Evolutionary conservation across 2,329 filamentous ascomycete genomes (phyloP).

Genomic region (Aspergillus unguis): DNA sequence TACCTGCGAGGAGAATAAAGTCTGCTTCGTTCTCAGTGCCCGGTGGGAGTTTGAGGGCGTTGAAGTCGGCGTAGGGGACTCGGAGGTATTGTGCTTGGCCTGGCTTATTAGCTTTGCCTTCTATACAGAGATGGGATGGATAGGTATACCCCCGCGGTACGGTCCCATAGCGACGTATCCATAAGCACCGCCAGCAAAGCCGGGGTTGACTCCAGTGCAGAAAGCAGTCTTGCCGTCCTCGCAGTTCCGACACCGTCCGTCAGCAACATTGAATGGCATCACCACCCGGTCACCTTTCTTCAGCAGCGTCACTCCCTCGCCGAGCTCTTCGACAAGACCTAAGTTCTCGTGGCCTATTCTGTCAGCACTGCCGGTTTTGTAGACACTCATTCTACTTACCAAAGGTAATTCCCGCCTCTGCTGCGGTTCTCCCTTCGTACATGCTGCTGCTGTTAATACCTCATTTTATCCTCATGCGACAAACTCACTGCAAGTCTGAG

Average conservation of each 20-base stretch:
- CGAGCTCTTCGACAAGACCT: constrained; percentile 56
- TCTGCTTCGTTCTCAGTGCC: constrained; percentile 60
- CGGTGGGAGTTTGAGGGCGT: constrained; percentile 58
- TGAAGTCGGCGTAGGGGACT: constrained; percentile 66
- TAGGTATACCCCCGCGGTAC: constrained; percentile 45
- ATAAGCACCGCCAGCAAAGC: constrained; percentile 59
- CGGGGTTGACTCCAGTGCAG: constrained; percentile 62
- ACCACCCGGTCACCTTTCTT: constrained; percentile 64
- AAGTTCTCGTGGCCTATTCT: constrained; percentile 55
- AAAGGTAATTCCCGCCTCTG: constrained; percentile 60
- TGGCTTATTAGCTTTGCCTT: not conserved
- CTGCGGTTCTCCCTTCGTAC: constrained; percentile 65
- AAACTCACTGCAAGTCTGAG: constrained; percentile 45
- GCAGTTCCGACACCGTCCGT: constrained; percentile 62
- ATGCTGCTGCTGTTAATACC: constrained; percentile 45
- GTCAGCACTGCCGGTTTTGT: not conserved
- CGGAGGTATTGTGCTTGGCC: constrained; percentile 61
- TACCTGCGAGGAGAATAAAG: constrained; percentile 45
- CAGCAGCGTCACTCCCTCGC: constrained; percentile 57
- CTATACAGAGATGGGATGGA: not conserved
- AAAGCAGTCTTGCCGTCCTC: constrained; percentile 64
- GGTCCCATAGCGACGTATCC: constrained; percentile 50
- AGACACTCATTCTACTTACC: constrained; percentile 20
- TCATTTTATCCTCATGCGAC: constrained; percentile 5
- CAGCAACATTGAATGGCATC: constrained; percentile 64